phyloP scores from a whole-genome alignment of 164 flowering plant species.

The Vitis labrusca region DNA sequence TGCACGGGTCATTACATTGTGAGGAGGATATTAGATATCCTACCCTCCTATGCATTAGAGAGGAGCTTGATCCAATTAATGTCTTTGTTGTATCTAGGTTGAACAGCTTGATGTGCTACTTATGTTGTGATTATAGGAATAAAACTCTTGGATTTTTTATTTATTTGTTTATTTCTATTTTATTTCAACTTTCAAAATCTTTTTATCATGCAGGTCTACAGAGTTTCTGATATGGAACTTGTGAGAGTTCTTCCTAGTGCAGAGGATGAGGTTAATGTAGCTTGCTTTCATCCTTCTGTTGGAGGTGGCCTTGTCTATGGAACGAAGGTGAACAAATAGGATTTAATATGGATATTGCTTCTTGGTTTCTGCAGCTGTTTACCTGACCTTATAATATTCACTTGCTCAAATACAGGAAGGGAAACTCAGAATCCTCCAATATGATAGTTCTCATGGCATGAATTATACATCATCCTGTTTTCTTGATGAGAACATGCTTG shows the following conservation, averaged over 20 bases:
- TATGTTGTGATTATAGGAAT: too few relatives aligned
- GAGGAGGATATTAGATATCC: too few relatives aligned
- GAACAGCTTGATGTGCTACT: too few relatives aligned
- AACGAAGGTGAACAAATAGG: constrained; percentile 63
- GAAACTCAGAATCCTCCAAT: constrained; percentile 84
- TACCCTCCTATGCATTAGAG: too few relatives aligned
- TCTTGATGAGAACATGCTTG: constrained; percentile 62
- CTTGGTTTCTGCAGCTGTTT: neutral
- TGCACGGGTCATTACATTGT: too few relatives aligned
- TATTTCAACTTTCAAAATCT: neutral
- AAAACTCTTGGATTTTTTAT: too few relatives aligned
- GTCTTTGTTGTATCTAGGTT: too few relatives aligned
- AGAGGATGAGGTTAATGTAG: constrained; percentile 99
- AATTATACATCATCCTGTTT: constrained; percentile 30
- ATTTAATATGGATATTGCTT: neutral
- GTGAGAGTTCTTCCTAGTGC: constrained; percentile 95
- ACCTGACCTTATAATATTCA: neutral
- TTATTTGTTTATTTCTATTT: neutral
- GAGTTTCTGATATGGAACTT: constrained; percentile 99
- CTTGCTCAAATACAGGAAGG: constrained; percentile 70
- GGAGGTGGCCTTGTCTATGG: constrained; percentile 99
- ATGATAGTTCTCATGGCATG: constrained; percentile 48
- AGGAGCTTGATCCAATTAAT: too few relatives aligned
- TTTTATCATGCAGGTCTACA: constrained; percentile 58
- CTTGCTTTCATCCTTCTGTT: constrained; percentile 93